Base-by-base conservation (phyloP, 208 protist species). In the Borovskyia barvae region DNA sequence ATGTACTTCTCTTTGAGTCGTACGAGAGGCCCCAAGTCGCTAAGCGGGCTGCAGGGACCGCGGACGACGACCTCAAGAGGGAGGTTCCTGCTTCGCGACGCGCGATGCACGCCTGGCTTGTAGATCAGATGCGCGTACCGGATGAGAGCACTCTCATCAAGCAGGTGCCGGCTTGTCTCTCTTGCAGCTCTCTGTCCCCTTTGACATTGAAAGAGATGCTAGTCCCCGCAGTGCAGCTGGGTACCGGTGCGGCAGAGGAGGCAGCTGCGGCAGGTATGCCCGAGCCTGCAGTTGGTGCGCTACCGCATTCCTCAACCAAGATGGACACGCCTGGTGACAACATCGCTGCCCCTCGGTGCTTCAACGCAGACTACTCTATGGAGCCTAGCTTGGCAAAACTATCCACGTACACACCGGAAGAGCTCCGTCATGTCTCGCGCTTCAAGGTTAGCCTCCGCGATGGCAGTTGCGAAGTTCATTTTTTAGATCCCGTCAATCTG, bases 401-500 rank as follows among this genome's bases (percentile, higher is more conserved):
- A 40, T 28, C 55, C n/a, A 52, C 51, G 12, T 71, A 78, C 50
- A 51, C 45, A 33, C 49, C 77, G 5, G 70, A 84, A n/a, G 48
- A 81, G 39, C 75, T 95, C 14, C 75, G 76, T 19, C 46, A 40
- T 40, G 74, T 95, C 11, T 32, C 55, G 9, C 47, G 73, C 51
- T 91, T 95, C 49, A 58, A 52, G 14, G 60, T 91, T 19, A 62
- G 71, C 33, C 76, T 80, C 6, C 67, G 74, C 29, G 86, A 93
- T 65, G 84, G 77, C 28, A 75, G 80, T 40, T 82, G 66, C 39
- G 74, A 71, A 19, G 54, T 95, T 3, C 52, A 56, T 20, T 95
- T 95, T 62, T 61, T 88, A 29, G 80, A 84, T 15, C 84, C 86
- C 20, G 90, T 95, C n/a, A 92, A 92, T 49, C 54, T 95, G 26